A percentile compares a stretch with the other conserved stretches of the same genome.
Conservation (phyloP, 2,329 filamentous ascomycete genomes). For the Pestalotiopsis sp. region DNA sequence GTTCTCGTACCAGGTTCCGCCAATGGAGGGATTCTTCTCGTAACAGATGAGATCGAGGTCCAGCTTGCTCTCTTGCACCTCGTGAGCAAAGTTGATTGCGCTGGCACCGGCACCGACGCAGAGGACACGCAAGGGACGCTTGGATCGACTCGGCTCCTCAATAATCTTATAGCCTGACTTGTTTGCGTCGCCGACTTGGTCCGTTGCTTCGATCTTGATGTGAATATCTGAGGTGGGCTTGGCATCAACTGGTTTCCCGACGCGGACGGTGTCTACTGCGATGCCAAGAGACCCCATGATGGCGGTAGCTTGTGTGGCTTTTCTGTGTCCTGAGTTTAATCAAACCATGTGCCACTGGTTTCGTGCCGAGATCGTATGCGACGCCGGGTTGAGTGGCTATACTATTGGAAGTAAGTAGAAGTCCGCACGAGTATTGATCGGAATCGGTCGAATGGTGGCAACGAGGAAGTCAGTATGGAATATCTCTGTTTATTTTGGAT, state of each 20-base stretch:
- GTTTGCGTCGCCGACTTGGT: not conserved
- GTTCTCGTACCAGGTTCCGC: conserved; percentile 12
- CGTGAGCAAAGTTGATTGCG: conserved; percentile 6
- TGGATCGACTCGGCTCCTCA: not conserved
- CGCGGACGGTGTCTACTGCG: not conserved
- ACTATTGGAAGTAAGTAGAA: too few species aligned
- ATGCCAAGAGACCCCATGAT: not conserved
- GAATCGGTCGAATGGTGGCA: too few species aligned
- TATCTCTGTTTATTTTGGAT: too few species aligned
- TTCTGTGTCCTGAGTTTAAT: not conserved
- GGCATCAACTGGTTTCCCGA: not conserved
- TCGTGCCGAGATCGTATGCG: too few species aligned
- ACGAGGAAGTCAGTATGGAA: too few species aligned
- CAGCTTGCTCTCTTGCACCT: conserved; percentile 6
- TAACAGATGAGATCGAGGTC: conserved; percentile 1
- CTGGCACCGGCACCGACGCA: conserved; percentile 4
- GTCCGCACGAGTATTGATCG: too few species aligned
- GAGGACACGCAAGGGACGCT: not conserved
- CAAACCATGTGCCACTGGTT: too few species aligned
- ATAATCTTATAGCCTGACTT: not conserved
- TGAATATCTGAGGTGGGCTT: not conserved
- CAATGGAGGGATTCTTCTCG: conserved; percentile 11
- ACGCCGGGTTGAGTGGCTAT: too few species aligned
- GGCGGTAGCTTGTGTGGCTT: not conserved
- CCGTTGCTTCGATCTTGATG: not conserved